Base-by-base conservation (phyloP, 2,329 filamentous ascomycete species). In the Talaromyces sp. region DNA sequence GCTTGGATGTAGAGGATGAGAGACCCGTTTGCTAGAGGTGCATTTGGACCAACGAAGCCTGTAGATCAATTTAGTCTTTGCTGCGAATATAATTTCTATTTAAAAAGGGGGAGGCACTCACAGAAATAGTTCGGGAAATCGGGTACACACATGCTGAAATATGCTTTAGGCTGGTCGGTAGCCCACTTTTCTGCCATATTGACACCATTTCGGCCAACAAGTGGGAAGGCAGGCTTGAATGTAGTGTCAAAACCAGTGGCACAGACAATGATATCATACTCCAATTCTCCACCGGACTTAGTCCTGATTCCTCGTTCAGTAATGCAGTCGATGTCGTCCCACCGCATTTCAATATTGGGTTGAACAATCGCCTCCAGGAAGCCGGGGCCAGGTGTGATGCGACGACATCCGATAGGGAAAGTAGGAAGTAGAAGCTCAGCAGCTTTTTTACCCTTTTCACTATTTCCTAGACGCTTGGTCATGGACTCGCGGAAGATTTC, bases 401-500 rank as follows among this genome's bases (percentile, higher is more conserved):
- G 50, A 10, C 61, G 50, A 48, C 61, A 63, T n/a, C 48, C 61
- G 22, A 63, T 50, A 10, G 61, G 50, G 19, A 63, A 63, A 19
- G 56, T 50, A 8, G 52, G 61, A n/a, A 63, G 13, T 8, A 63
- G 24, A 48, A 57, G 52, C 4, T 58, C 37, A 4, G 41, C 41
- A 11, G 52, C 50, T 22, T 57, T 63, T 13, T 37, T 35, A 3
- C 60, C 60, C 60, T 62, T 62, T 3, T 54, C 37, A 27, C 52
- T 47, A 45, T 58, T 33, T 22, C 61, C 61, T 3, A 63, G 50
- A 24, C 61, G 35, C 31, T 63, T 39, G 22, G 24, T 47, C 61
- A 63, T 63, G n/a, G 39, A 57, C 9, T 54, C 16, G 33, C 61
- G 61, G 41, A 63, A 63, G 10, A 57, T 37, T 9, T 63, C 61